Evolutionary conservation across 306 rosid species (phyloP), one percentile per base, ranked within the genome.

Genomic region (Crataegus laevigata): DNA sequence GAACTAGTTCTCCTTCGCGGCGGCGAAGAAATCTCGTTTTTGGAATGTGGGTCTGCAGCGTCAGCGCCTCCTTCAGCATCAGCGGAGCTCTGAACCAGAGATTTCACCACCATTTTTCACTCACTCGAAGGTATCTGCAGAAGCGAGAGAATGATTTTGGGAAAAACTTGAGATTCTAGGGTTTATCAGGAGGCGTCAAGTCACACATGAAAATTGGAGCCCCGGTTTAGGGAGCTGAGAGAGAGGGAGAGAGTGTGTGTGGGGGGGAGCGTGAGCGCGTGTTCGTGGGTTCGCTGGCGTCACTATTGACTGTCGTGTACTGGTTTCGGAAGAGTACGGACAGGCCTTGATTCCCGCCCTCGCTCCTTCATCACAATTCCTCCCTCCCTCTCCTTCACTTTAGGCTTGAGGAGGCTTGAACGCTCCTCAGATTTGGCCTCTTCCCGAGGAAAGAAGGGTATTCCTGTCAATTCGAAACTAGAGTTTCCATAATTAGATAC

Each of bases 1-100:
- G 88, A 72, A 8, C 94, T 89, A 26, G 66, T 34, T 77, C 94
- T 82, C 52, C 87, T 77, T 59, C 63, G 73, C 68, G 65, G 19
- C 30, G 82, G 54, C 13, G 79, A 6, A 0, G 4, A 36, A 19
- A 54, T 67, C 21, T 59, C 54, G 13, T 6, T 60, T 30, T 65
- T 61, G 22, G 72, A 43, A 62, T 45, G 74, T 36, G 66, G 78
- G 3, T 68, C 55, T 73, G 7, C 77, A 24, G 51, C 59, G 52
- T 21, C 47, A 28, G 8, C 67, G 32, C 21, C 69, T 32, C 25
- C 64, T 28, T 18, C 68, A 54, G 36, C 66, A 17, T 40, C 73
- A 11, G 65, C 57, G 7, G 85, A 68, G 68, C 61, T 81, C 60
- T 69, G 75, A 83, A 78, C 68, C n/a, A 60, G 64, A 26, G 94